A percentile compares a stretch with the other conserved stretches of the same genome.
These are phyloP conservation scores for Hanseniaspora taiwanica DNA, from an alignment of 805 yeast species.

Conservation along the genomic window DNA sequence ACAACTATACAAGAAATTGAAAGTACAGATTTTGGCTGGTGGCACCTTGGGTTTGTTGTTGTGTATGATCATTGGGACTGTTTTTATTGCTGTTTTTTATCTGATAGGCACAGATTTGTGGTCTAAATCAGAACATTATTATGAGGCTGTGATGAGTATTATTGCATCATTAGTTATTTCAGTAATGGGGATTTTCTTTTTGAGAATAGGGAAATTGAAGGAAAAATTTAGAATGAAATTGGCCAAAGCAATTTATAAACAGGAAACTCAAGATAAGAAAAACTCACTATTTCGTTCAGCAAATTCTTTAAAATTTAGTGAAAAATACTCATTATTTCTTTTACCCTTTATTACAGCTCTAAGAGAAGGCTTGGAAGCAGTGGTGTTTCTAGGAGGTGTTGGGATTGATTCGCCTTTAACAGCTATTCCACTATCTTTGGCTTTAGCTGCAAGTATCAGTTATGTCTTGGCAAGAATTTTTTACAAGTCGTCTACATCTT, in stretches of 20 bases:
- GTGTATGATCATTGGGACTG: slow-evolving; percentile 61
- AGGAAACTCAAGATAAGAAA: slow-evolving; percentile 7
- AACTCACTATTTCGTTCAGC: slow-evolving; percentile 16
- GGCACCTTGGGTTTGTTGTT: slow-evolving; percentile 56
- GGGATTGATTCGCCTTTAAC: slow-evolving; percentile 58
- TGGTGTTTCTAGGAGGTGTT: slow-evolving; percentile 82
- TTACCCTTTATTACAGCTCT: slow-evolving; percentile 77
- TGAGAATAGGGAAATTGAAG: slow-evolving; percentile 69
- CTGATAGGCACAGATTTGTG: slow-evolving; percentile 72
- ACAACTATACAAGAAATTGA: slow-evolving; percentile 30
- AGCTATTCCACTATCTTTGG: slow-evolving; percentile 51
- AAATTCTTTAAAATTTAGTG: slow-evolving; percentile 27
- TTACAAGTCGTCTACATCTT: slow-evolving; percentile 67
- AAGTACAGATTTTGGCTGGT: slow-evolving; percentile 71
- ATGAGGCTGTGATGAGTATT: slow-evolving; percentile 78
- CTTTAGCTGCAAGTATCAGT: slow-evolving; percentile 48
- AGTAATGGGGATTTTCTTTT: slow-evolving; percentile 72
- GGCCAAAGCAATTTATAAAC: slow-evolving; percentile 27
- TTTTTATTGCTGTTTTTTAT: slow-evolving; percentile 59
- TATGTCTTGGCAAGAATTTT: slow-evolving; percentile 48
- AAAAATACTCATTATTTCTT: slow-evolving; percentile 57
- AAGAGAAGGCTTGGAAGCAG: slow-evolving; percentile 86
- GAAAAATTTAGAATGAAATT: slow-evolving; percentile 65
- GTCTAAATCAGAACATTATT: slow-evolving; percentile 76
- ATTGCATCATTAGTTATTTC: slow-evolving; percentile 70